Percentiles rank a stretch among this genome's conserved stretches.
These are phyloP conservation scores for Geotrichum candidum DNA, from an alignment of 1,139 yeast species.

Conservation along the genomic window DNA sequence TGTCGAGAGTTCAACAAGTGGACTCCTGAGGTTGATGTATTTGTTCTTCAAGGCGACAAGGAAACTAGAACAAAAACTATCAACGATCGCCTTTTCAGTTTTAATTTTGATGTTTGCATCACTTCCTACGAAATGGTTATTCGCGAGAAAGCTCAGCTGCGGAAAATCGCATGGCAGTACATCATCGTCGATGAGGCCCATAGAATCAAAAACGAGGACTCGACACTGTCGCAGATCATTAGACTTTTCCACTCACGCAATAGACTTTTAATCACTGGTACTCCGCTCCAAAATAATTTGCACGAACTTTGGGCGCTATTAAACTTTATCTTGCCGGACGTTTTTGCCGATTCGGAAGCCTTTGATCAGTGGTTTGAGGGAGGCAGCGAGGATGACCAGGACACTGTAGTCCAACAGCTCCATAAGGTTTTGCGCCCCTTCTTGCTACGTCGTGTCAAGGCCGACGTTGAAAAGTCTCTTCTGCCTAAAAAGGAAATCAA, in stretches of 20 bases:
- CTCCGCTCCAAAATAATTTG: conserved; percentile 88
- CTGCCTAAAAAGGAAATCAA: conserved; percentile 87
- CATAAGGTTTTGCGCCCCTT: conserved; percentile 90
- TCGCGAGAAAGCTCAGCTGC: conserved; percentile 74
- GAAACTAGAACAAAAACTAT: conserved; percentile 63
- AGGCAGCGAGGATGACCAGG: conserved; percentile 52
- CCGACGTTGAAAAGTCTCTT: conserved; percentile 87
- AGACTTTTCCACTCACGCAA: conserved; percentile 81
- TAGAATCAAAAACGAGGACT: conserved; percentile 90
- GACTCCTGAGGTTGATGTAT: conserved; percentile 92
- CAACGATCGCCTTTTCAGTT: conserved; percentile 52
- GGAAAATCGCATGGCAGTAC: conserved; percentile 89
- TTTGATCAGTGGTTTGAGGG: conserved; percentile 85
- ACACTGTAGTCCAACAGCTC: conserved; percentile 70
- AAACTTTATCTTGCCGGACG: conserved; percentile 88
- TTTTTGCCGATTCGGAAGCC: conserved; percentile 87
- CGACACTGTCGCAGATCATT: conserved; percentile 83
- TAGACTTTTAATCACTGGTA: conserved; percentile 85
- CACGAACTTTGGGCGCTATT: conserved; percentile 95
- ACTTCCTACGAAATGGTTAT: conserved; percentile 92
- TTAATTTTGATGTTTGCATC: conserved; percentile 84
- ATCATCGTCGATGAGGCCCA: conserved; percentile 95
- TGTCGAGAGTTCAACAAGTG: conserved; percentile 85
- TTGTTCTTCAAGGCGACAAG: conserved; percentile 82
- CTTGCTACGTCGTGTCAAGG: conserved; percentile 78